Evolutionary conservation across 2,329 filamentous ascomycete genomes (phyloP).

Genomic region (Celoporthe dispersa): DNA sequence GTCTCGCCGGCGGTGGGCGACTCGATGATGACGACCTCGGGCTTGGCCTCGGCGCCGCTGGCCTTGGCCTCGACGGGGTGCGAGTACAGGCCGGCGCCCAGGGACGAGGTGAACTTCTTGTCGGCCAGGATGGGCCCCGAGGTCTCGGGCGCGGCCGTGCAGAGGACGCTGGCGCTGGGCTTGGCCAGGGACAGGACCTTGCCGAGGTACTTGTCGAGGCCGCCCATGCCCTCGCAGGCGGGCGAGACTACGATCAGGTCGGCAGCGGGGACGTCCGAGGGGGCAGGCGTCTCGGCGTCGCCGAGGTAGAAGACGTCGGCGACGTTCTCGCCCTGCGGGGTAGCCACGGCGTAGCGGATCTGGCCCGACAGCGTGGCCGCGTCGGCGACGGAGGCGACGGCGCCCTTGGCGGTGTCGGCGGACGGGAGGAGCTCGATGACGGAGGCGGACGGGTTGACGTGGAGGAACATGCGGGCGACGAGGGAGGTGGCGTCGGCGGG

Average conservation of each 20-base stretch:
- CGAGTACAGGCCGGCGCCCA: slow-evolving; percentile 22
- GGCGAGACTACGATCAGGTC: slow-evolving; percentile 22
- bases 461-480: slow-evolving; percentile 24
- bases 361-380: slow-evolving; percentile 20
- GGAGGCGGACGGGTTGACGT: slow-evolving; percentile 19
- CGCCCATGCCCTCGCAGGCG: slow-evolving; percentile 16
- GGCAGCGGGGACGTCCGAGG: slow-evolving; percentile 11
- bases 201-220: slow-evolving; percentile 1
- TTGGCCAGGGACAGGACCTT: slow-evolving; percentile 21
- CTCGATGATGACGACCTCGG: slow-evolving; percentile 24
- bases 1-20: slow-evolving; percentile 7
- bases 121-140: slow-evolving; percentile 10
- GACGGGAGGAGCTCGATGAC: slow-evolving; percentile 22
- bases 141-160: slow-evolving; percentile 4
- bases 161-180: slow-evolving; percentile 15
- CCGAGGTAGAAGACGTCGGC: slow-evolving; percentile 23
- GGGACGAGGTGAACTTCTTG: slow-evolving; percentile 19
- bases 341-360: slow-evolving; percentile 22
- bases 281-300: slow-evolving; percentile 13
- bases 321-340: slow-evolving; percentile 15
- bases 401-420: slow-evolving; percentile 15
- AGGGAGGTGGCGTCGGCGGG: slow-evolving; percentile 8
- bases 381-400: slow-evolving; percentile 12
- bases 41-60: slow-evolving; percentile 18
- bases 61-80: slow-evolving; percentile 16